Evolutionary conservation across 2,329 filamentous ascomycete species (phyloP), one percentile per base, ranked within the genome.

Genomic region (Colletotrichum tofieldiae): DNA sequence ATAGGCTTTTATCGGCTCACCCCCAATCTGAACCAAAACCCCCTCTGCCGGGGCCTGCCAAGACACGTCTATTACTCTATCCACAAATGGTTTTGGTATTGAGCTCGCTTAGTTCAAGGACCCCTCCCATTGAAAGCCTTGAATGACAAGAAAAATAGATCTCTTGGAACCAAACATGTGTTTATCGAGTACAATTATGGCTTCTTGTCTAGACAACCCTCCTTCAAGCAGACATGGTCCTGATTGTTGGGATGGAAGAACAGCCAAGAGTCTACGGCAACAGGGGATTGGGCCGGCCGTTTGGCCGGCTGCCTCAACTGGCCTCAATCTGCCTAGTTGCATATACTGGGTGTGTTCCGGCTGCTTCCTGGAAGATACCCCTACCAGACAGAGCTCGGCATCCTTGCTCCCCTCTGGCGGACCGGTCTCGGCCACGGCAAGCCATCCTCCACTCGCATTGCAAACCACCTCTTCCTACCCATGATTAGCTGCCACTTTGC

Each of bases 321-420:
- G 58, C 65, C 58, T 72, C 23, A 37, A 69, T 16, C 66, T 47
- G 66, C 59, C 70, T 69, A 49, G 65, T 60, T 59, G 37, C 52
- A 26, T 35, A 26, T 32, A 41, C 23, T 65, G 23, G 58, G 41
- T 69, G 43, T 63, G 60, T 54, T 54, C 20, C 54, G 43, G 43
- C 66, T 43, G 39, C 47, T 29, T 54, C 58, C 58, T 72, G 54
- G 39, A 12, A 64, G 54, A 49, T 29, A 67, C 66, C 69, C 69
- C 65, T 49, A 72, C 54, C 54, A 54, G 62, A 59, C 66, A 55
- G 29, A 37, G 32, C 45, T 67, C 29, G 29, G 12, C 52, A 72
- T 65, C 70, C 70, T 72, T 72, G 70, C 26, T 54, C 35, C 60
- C 61, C 39, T 60, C 52, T 49, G 23, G 23, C 70, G 54, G 68